Evolutionary conservation across 768 basidiomycete genomes (phyloP).

Genomic region (Suillus fuscotomentosus): DNA sequence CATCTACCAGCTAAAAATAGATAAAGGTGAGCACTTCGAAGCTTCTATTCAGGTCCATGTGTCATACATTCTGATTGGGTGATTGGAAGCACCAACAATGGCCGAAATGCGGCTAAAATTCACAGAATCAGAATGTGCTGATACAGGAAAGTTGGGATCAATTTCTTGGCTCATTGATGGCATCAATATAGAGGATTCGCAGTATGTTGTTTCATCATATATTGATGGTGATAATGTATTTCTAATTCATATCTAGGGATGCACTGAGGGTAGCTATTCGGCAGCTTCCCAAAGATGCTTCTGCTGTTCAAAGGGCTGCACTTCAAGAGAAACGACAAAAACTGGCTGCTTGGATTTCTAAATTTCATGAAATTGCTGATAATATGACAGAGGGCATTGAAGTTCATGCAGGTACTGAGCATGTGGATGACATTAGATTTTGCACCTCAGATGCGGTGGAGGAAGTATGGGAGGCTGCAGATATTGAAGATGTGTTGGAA

Average conservation of each 20-base stretch:
- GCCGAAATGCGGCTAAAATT: constrained; percentile 2
- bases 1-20: constrained; percentile 1
- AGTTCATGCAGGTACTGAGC: background rate
- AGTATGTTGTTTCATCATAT: background rate
- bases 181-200: constrained; percentile 5
- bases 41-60: background rate
- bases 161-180: constrained; percentile 6
- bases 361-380: background rate
- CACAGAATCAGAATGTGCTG: background rate
- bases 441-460: background rate
- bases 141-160: background rate
- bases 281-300: constrained; percentile 1
- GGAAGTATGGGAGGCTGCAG: background rate
- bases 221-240: too few relatives aligned
- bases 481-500: background rate
- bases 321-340: background rate
- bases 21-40: background rate
- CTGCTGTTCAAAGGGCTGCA: background rate
- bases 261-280: constrained; percentile 1
- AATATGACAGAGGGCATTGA: background rate
- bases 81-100: constrained; percentile 4
- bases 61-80: background rate
- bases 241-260: background rate
- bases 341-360: background rate
- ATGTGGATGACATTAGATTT: background rate